phyloP scores from a whole-genome alignment of 176 grass and related monocot species.

The Stipa capillata region DNA sequence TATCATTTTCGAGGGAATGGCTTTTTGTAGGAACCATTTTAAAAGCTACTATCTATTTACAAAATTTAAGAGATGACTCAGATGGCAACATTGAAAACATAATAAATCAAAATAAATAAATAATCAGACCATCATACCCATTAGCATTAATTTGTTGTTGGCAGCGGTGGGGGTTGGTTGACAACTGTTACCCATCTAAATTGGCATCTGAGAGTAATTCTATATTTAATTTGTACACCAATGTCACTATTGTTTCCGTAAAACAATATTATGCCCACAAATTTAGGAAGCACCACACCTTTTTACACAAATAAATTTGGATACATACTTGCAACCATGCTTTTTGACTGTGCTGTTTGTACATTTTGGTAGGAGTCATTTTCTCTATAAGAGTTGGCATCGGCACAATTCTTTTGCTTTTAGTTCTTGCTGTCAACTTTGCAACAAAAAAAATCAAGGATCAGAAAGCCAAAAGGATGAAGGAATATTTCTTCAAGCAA shows the following conservation, averaged over 20 bases:
- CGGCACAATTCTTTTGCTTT: conserved; percentile 25
- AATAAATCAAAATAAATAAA: too few species aligned
- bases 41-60: background rate
- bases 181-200: background rate
- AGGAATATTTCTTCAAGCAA: conserved; percentile 44
- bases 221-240: too few species aligned
- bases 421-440: conserved; percentile 23
- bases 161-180: too few species aligned
- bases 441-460: conserved; percentile 21
- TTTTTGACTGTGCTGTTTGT: background rate
- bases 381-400: conserved; percentile 23
- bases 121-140: too few species aligned
- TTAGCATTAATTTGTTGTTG: background rate
- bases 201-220: too few species aligned
- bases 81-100: background rate
- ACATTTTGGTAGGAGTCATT: background rate
- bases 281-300: background rate
- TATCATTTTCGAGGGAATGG: background rate
- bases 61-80: background rate
- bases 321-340: background rate
- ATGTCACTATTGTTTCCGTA: background rate
- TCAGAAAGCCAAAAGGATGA: conserved; percentile 21
- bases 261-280: background rate
- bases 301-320: background rate
- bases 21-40: background rate